Conservation (phyloP, 2,329 filamentous ascomycete species). For the Westerdykella sp. region DNA sequence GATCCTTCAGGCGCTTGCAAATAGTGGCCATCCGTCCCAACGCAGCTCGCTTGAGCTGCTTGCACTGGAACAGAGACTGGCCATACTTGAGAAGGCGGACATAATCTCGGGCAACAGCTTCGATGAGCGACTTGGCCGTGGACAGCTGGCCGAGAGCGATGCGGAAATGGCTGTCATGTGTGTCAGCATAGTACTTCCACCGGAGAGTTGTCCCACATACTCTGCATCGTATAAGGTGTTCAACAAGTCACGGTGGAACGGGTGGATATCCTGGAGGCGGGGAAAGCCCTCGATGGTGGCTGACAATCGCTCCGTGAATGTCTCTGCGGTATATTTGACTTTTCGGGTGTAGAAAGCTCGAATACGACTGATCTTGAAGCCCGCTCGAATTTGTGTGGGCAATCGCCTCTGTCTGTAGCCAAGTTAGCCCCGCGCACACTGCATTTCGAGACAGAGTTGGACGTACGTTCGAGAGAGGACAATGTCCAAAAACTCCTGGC, state of each 20-base stretch:
- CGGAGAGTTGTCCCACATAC: slow-evolving; percentile 19
- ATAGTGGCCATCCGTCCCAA: slow-evolving; percentile 98
- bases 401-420: slow-evolving; percentile 72
- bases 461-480: slow-evolving; percentile 65
- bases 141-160: slow-evolving; percentile 95
- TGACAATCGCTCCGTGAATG: slow-evolving; percentile 87
- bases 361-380: slow-evolving; percentile 94
- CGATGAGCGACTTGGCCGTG: slow-evolving; percentile 92
- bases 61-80: slow-evolving; percentile 96
- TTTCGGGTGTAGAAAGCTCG: slow-evolving; percentile 94
- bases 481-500: slow-evolving; percentile 95
- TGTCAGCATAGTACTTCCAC: background rate
- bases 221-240: slow-evolving; percentile 99
- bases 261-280: slow-evolving; percentile 86
- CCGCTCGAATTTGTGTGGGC: slow-evolving; percentile 89
- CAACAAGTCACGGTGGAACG: slow-evolving; percentile 82
- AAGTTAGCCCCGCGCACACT: slow-evolving; percentile 12
- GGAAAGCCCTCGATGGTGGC: slow-evolving; percentile 80
- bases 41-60: slow-evolving; percentile 93
- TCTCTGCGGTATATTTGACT: slow-evolving; percentile 97
- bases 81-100: slow-evolving; percentile 95
- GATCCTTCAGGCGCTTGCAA: slow-evolving; percentile 88
- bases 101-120: slow-evolving; percentile 94
- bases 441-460: background rate
- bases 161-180: slow-evolving; percentile 54